Percentiles rank a stretch among this genome's conserved stretches.
phyloP scores from a whole-genome alignment of 2,329 filamentous ascomycete species.

The Thermoascus crustaceus region DNA sequence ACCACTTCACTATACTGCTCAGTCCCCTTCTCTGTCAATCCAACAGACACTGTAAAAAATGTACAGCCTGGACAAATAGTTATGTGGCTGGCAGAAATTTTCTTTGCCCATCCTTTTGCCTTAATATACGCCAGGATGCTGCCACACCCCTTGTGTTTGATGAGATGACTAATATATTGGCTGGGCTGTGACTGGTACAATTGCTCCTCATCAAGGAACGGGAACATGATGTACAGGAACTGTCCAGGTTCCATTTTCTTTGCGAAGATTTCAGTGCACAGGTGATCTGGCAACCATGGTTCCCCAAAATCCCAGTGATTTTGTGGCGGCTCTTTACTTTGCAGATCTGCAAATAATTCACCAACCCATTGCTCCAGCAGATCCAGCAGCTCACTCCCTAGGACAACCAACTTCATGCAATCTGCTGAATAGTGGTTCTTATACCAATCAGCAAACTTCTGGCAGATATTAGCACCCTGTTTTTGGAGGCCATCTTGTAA shows the following conservation, averaged over 20 bases:
- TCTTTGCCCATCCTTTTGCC: slow-evolving; percentile 73
- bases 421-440: slow-evolving; percentile 78
- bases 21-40: slow-evolving; percentile 69
- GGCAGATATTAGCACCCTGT: slow-evolving; percentile 66
- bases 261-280: slow-evolving; percentile 62
- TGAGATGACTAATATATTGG: slow-evolving; percentile 70
- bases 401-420: slow-evolving; percentile 75
- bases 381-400: slow-evolving; percentile 69
- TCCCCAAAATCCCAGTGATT: slow-evolving; percentile 54
- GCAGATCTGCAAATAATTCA: slow-evolving; percentile 66
- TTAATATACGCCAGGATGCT: slow-evolving; percentile 80
- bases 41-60: slow-evolving; percentile 64
- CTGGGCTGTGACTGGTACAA: slow-evolving; percentile 68
- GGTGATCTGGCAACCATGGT: too few relatives aligned
- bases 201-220: slow-evolving; percentile 67
- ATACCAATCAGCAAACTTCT: slow-evolving; percentile 82
- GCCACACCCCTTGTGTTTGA: slow-evolving; percentile 78
- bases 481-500: slow-evolving; percentile 68
- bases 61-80: slow-evolving; percentile 65
- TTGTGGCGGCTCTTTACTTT: slow-evolving; percentile 63
- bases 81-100: slow-evolving; percentile 62
- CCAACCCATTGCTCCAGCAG: slow-evolving; percentile 69
- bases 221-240: slow-evolving; percentile 64
- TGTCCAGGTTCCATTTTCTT: slow-evolving; percentile 79
- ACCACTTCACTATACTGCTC: slow-evolving; percentile 68